Conservation (phyloP, 2,329 filamentous ascomycete species). For the Sclerotinia glacialis region DNA sequence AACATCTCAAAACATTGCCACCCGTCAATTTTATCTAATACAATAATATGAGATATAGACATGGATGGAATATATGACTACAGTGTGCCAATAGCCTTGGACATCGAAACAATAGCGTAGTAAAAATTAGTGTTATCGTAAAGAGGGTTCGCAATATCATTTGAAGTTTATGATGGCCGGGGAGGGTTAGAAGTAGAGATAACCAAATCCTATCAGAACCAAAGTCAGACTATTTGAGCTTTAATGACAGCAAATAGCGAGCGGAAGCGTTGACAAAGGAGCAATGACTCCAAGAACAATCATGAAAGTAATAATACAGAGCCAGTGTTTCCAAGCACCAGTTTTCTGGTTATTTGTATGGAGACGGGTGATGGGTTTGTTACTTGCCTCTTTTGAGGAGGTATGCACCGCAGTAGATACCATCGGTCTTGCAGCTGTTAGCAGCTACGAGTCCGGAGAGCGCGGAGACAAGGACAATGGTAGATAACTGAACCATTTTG, state of each 20-base stretch:
- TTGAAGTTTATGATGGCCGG: not conserved
- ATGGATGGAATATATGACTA: not conserved
- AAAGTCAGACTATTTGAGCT: not conserved
- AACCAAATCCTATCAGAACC: not conserved
- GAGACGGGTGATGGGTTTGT: too few relatives aligned
- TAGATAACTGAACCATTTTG: too few relatives aligned
- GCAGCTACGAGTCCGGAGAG: too few relatives aligned
- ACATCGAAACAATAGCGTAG: constrained; percentile 33
- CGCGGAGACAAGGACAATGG: too few relatives aligned
- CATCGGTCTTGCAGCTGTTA: too few relatives aligned
- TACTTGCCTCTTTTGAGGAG: too few relatives aligned
- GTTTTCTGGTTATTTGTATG: too few relatives aligned
- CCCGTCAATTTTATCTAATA: not conserved
- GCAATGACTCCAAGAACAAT: not conserved
- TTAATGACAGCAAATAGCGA: not conserved
- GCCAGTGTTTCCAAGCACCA: too few relatives aligned
- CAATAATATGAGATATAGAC: not conserved
- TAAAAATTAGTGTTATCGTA: constrained; percentile 36
- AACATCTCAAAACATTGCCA: not conserved
- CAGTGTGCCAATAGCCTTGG: constrained; percentile 7
- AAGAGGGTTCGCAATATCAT: constrained; percentile 22
- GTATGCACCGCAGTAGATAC: too few relatives aligned
- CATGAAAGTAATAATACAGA: too few relatives aligned
- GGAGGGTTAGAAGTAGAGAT: not conserved
- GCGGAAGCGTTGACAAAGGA: not conserved